Evolutionary conservation across 257 asterid species (phyloP).

Genomic region (Marsdenia floribunda): DNA sequence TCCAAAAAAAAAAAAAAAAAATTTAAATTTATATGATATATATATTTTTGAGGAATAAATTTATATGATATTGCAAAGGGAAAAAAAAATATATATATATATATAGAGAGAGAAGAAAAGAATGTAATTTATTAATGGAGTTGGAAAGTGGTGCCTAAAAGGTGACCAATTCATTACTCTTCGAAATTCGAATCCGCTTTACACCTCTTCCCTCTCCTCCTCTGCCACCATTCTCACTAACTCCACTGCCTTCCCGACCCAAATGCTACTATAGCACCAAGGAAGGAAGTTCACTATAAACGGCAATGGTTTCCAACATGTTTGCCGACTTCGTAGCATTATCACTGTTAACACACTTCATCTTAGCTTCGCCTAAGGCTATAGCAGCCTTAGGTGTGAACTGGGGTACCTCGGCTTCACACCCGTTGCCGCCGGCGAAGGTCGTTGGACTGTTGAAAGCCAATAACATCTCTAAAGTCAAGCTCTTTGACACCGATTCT

Average conservation of each 20-base stretch:
- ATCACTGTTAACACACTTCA: neutral
- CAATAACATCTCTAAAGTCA: conserved; percentile 52
- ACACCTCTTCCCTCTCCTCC: neutral
- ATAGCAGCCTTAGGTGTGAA: conserved; percentile 58
- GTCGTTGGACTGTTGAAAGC: conserved; percentile 74
- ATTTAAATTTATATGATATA: too few relatives aligned
- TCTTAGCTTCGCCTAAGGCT: conserved; percentile 14
- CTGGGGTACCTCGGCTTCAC: conserved; percentile 85
- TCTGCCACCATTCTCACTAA: neutral
- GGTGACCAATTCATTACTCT: neutral
- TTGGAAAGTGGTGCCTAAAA: too few relatives aligned
- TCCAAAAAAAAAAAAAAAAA: too few relatives aligned
- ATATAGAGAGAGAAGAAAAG: too few relatives aligned
- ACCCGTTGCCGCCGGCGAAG: conserved; percentile 67
- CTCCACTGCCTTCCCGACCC: neutral
- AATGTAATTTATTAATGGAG: too few relatives aligned
- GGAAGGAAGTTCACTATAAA: neutral
- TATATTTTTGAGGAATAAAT: too few relatives aligned
- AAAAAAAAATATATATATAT: too few relatives aligned
- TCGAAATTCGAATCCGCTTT: neutral
- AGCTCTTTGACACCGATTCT: conserved; percentile 69
- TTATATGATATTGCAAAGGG: too few relatives aligned
- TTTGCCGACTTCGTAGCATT: conserved; percentile 13
- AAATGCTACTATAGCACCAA: conserved; percentile 2
- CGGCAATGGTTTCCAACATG: conserved; percentile 26